A percentile compares a stretch with the other conserved stretches of the same genome.
Evolutionary conservation across 2,329 filamentous ascomycete species (phyloP).

Genomic region (Aspergillus fumigatiaffinis): DNA sequence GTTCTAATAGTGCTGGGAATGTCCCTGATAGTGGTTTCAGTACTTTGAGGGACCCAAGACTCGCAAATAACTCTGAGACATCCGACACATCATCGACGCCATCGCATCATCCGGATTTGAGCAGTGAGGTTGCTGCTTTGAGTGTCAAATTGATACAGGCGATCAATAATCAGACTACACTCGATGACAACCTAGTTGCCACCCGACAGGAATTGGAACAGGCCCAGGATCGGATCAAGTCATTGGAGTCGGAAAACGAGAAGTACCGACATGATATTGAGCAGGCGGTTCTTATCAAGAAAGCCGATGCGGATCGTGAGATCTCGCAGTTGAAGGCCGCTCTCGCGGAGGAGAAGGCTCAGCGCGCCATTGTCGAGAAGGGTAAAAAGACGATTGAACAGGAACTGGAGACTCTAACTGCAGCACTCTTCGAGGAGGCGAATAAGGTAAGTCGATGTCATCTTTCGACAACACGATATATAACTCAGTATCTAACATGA

Average conservation of each 20-base stretch:
- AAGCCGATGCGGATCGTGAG: constrained; percentile 69
- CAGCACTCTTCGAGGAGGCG: constrained; percentile 94
- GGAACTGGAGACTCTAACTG: constrained; percentile 84
- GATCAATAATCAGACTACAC: constrained; percentile 89
- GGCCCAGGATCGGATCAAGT: constrained; percentile 62
- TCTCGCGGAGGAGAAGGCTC: constrained; percentile 62
- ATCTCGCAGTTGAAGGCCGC: constrained; percentile 57
- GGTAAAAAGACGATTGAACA: constrained; percentile 88
- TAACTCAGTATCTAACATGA: constrained; percentile 10
- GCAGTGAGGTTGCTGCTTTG: constrained; percentile 77
- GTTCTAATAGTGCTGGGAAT: constrained; percentile 26
- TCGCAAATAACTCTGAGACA: constrained; percentile 32
- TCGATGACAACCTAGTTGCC: constrained; percentile 82
- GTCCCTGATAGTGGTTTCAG: constrained; percentile 41
- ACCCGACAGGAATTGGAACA: constrained; percentile 79
- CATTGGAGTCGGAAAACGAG: constrained; percentile 65
- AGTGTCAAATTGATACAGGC: constrained; percentile 96
- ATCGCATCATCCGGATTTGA: constrained; percentile 56
- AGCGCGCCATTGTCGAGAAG: constrained; percentile 63
- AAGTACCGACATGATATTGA: constrained; percentile 67
- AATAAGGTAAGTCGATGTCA: constrained; percentile 61
- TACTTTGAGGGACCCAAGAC: constrained; percentile 45
- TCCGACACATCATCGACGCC: constrained; percentile 32
- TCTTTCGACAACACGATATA: neutral
- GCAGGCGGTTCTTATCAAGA: constrained; percentile 71